phyloP scores from a whole-genome alignment of 495 filamentous ascomycete species.

The Penicillium samsonianum region DNA sequence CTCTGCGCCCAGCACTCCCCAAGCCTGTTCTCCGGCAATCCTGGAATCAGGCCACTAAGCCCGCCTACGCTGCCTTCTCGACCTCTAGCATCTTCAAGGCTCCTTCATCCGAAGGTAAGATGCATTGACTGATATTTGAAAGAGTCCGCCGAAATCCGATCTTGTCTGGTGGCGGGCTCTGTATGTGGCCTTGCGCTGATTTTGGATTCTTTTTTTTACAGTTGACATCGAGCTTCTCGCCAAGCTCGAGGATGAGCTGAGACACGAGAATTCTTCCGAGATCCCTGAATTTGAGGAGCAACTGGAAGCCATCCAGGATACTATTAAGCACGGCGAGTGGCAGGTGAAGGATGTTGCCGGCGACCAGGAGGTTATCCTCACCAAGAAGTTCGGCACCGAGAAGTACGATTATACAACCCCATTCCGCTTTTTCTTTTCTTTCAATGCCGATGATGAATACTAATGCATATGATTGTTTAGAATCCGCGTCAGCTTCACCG shows the following conservation, averaged over 20 bases:
- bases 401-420: constrained; percentile 51
- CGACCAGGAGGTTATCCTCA: constrained; percentile 82
- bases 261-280: constrained; percentile 48
- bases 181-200: constrained; percentile 13
- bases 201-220: constrained; percentile 21
- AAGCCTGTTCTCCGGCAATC: constrained; percentile 49
- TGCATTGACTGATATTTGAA: neutral
- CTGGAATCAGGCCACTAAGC: constrained; percentile 52
- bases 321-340: constrained; percentile 71
- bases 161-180: neutral
- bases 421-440: neutral
- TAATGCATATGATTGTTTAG: constrained; percentile 43
- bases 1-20: constrained; percentile 49
- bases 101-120: constrained; percentile 58
- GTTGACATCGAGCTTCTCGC: constrained; percentile 50
- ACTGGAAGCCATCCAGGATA: constrained; percentile 75
- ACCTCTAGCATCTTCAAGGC: constrained; percentile 61
- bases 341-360: constrained; percentile 74
- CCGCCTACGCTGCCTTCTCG: constrained; percentile 70
- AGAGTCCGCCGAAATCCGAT: constrained; percentile 1
- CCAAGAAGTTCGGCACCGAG: constrained; percentile 83
- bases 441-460: constrained; percentile 14
- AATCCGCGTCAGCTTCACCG: constrained; percentile 90
- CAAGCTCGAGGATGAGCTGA: constrained; percentile 51
- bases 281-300: constrained; percentile 47